phyloP scores from a whole-genome alignment of 2,329 filamentous ascomycete genomes.

The Beauveria rudraprayagi region DNA sequence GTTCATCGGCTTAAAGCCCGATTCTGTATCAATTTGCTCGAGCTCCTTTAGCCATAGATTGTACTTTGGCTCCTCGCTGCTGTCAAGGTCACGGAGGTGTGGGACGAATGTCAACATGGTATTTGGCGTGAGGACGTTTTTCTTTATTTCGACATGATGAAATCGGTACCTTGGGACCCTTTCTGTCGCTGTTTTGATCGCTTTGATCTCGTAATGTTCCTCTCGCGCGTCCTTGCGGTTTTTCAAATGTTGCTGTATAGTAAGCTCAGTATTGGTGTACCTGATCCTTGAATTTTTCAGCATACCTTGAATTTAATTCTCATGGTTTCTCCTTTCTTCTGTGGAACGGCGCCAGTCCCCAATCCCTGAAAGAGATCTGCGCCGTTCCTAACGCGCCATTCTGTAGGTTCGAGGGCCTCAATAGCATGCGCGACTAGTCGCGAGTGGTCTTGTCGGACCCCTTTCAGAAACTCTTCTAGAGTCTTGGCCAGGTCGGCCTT shows the following conservation, averaged over 20 bases:
- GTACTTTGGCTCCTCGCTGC: conserved; percentile 48
- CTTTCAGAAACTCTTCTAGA: conserved; percentile 31
- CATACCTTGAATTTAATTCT: conserved; percentile 44
- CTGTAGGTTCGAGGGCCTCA: conserved; percentile 33
- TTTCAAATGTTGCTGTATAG: conserved; percentile 33
- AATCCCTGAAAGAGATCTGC: conserved; percentile 42
- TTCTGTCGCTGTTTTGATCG: conserved; percentile 41
- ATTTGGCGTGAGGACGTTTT: conserved; percentile 52
- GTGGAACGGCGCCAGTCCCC: conserved; percentile 26
- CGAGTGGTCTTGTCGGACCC: conserved; percentile 39
- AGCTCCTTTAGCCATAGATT: conserved; percentile 49
- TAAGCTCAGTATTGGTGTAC: neutral
- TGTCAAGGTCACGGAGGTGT: conserved; percentile 48
- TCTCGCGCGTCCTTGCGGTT: conserved; percentile 38
- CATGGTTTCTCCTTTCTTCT: conserved; percentile 33
- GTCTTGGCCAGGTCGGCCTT: neutral
- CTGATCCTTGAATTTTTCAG: neutral
- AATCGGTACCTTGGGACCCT: conserved; percentile 52
- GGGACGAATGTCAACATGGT: conserved; percentile 54
- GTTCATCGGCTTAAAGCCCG: conserved; percentile 47
- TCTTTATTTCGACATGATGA: conserved; percentile 51
- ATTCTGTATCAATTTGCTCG: conserved; percentile 49
- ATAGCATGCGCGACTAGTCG: conserved; percentile 37
- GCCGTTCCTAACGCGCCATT: conserved; percentile 33
- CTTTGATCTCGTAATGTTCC: conserved; percentile 31